Evolutionary conservation across 1,139 yeast species (phyloP).

Genomic region (Pichia terricola): DNA sequence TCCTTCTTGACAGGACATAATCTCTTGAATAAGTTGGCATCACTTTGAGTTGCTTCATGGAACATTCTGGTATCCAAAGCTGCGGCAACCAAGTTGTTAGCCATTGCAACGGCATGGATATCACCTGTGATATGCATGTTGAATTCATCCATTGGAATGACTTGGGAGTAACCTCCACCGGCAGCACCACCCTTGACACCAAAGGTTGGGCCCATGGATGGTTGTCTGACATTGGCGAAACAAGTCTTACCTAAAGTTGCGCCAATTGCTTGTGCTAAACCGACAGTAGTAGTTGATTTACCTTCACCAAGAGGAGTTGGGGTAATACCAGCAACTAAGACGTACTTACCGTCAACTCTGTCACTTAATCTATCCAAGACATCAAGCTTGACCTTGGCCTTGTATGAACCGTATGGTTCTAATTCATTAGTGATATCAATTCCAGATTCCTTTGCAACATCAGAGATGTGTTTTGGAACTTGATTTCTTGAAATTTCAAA

Average conservation of each 20-base stretch:
- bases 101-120: slow-evolving; percentile 94
- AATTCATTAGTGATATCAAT: slow-evolving; percentile 65
- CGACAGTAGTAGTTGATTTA: slow-evolving; percentile 94
- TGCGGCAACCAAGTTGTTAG: slow-evolving; percentile 91
- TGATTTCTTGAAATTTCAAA: slow-evolving; percentile 88
- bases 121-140: slow-evolving; percentile 98
- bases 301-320: slow-evolving; percentile 99
- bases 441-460: slow-evolving; percentile 80
- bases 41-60: slow-evolving; percentile 92
- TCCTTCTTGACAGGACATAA: slow-evolving; percentile 75
- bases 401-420: slow-evolving; percentile 86
- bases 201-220: slow-evolving; percentile 98
- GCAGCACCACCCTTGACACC: slow-evolving; percentile 99
- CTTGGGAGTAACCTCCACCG: slow-evolving; percentile 98
- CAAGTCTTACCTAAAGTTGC: slow-evolving; percentile 83
- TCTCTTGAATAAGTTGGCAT: slow-evolving; percentile 77
- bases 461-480: slow-evolving; percentile 73
- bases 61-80: slow-evolving; percentile 97
- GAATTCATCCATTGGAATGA: slow-evolving; percentile 98
- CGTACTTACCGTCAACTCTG: slow-evolving; percentile 76
- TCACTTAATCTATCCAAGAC: slow-evolving; percentile 60
- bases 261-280: slow-evolving; percentile 91
- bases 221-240: slow-evolving; percentile 95
- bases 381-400: slow-evolving; percentile 80
- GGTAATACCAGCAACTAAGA: slow-evolving; percentile 93